phyloP scores from a whole-genome alignment of 495 filamentous ascomycete species.

The Lasiosphaeris hirsuta region DNA sequence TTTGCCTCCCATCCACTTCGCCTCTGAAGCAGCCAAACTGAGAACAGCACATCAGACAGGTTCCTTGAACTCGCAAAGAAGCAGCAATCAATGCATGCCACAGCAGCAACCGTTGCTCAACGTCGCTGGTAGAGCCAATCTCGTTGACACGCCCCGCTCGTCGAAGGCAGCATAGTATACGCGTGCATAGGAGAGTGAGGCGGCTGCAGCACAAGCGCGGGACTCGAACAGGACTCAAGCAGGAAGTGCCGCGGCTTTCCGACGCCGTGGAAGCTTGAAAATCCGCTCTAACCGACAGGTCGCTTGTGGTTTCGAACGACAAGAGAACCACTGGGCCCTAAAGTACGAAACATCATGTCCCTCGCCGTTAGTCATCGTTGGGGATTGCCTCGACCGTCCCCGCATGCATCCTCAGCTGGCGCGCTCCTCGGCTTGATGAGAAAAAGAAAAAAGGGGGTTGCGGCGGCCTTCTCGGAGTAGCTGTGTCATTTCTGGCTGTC shows the following conservation, averaged over 20 bases:
- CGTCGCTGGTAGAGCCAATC: conserved; percentile 4
- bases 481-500: neutral
- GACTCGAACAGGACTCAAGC: neutral
- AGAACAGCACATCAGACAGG: neutral
- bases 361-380: neutral
- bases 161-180: neutral
- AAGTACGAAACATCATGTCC: neutral
- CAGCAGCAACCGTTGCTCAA: conserved; percentile 10
- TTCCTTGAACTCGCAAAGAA: neutral
- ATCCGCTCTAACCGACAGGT: conserved; percentile 8
- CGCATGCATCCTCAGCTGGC: no score
- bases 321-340: neutral
- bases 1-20: neutral
- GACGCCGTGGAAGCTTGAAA: neutral
- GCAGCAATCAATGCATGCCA: conserved; percentile 27
- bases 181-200: conserved; percentile 11
- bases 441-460: no score
- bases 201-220: conserved; percentile 19
- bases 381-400: neutral
- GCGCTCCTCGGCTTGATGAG: no score
- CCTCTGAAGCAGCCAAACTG: neutral
- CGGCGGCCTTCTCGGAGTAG: neutral
- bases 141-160: neutral
- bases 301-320: neutral
- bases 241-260: neutral